A percentile compares a stretch with the other conserved stretches of the same genome.
Conservation (phyloP, 2,329 filamentous ascomycete species). For the Ascochyta clinopodiicola region DNA sequence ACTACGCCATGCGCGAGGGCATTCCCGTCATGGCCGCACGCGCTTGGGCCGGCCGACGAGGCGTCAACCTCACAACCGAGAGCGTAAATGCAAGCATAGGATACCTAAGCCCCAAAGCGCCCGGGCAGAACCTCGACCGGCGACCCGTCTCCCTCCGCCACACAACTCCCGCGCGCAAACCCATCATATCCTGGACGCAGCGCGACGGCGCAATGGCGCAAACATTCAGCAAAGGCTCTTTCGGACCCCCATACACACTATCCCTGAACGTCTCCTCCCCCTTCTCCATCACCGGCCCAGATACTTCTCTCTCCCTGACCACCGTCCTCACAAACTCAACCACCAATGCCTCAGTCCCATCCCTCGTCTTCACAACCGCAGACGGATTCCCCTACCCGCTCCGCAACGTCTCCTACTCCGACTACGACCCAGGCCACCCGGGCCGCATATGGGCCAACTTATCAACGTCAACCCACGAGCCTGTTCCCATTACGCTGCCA, state of each 20-base stretch:
- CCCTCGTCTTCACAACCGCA: slow-evolving; percentile 52
- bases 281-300: slow-evolving; percentile 55
- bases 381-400: slow-evolving; percentile 56
- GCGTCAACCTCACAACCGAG: slow-evolving; percentile 36
- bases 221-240: slow-evolving; percentile 48
- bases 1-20: slow-evolving; percentile 55
- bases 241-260: slow-evolving; percentile 57
- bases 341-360: slow-evolving; percentile 23
- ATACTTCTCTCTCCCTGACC: slow-evolving; percentile 52
- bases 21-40: slow-evolving; percentile 54
- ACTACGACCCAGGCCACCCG: slow-evolving; percentile 55
- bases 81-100: slow-evolving; percentile 46
- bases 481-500: slow-evolving; percentile 45
- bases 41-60: slow-evolving; percentile 52
- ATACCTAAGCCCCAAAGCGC: slow-evolving; percentile 46
- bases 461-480: slow-evolving; percentile 55
- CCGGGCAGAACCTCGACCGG: slow-evolving; percentile 56
- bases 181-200: slow-evolving; percentile 45
- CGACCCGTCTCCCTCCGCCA: slow-evolving; percentile 18
- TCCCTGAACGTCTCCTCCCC: slow-evolving; percentile 48
- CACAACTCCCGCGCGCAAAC: slow-evolving; percentile 15
- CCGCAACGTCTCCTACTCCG: slow-evolving; percentile 53
- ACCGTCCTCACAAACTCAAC: slow-evolving; percentile 18
- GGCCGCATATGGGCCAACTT: slow-evolving; percentile 62
- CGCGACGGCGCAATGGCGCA: slow-evolving; percentile 4